Evolutionary conservation across 768 basidiomycete genomes (phyloP), one percentile per base, ranked within the genome.

Genomic region (Pholiota molesta): DNA sequence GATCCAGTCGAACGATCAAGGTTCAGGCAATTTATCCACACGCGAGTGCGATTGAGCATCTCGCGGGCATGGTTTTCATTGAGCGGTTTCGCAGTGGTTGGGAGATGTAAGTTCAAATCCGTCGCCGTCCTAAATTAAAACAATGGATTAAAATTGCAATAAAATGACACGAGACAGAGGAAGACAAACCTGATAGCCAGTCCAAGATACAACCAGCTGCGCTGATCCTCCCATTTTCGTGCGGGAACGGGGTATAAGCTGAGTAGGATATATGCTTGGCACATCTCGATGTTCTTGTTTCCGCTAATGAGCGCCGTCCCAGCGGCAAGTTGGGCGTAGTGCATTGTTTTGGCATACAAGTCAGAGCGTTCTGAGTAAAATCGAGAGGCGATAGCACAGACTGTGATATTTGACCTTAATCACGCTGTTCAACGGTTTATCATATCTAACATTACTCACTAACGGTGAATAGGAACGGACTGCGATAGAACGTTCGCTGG

Each of bases 21-120:
- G 74, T 95, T 94, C 77, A 90, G 93, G 74, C 93, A 95, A 71
- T 89, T 91, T 60, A 97, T 76, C 95, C 95, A 98, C 6, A 91
- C 84, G 21, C 95, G 86, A 56, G 94, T 93, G 44, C 95, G 88
- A 71, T 95, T 97, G 59, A 95, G 84, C 75, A 95, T 86, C 76
- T 95, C 91, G 42, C 95, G 85, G 7, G 90, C 90, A 62, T 92
- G 89, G 60, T 84, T 83, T 72, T 95, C 93, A 68, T 92, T 92
- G 14, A 86, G 77, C 9, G 91, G 89, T 66, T 89, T 87, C 26
- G 87, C 86, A 1, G 87, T 86, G 45, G 82, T 82, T 1, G 91
- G 91, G 31, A 90, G 82, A 67, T 97, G 92, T 39, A 98, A 81
- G 68, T 96, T 95, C 23, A 98, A 81, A 71, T 97, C 95, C 26